These are phyloP conservation scores for Dipodascus albidus DNA, from an alignment of 805 yeast species.

Conservation along the genomic window DNA sequence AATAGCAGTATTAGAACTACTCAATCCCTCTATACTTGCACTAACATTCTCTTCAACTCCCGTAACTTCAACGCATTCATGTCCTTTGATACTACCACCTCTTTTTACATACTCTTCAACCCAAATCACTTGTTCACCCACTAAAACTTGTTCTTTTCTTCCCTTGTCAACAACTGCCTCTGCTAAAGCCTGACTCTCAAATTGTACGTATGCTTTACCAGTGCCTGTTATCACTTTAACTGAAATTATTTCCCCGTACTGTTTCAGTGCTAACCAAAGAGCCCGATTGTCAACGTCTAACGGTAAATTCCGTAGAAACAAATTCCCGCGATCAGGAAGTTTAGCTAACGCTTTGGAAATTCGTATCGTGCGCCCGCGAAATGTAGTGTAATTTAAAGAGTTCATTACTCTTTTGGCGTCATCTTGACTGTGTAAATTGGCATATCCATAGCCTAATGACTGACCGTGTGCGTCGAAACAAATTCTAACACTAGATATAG, in stretches of 20 bases:
- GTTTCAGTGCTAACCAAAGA: not conserved
- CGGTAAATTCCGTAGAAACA: not conserved
- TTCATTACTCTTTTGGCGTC: not conserved
- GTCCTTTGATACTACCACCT: not conserved
- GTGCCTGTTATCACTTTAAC: not conserved
- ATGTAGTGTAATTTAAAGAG: not conserved
- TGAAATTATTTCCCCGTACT: not conserved
- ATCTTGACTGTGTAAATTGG: not conserved
- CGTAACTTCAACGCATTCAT: no score
- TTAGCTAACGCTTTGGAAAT: not conserved
- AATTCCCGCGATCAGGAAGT: not conserved
- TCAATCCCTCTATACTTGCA: not conserved
- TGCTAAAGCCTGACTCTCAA: not conserved
- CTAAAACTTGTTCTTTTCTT: not conserved
- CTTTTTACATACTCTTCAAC: not conserved
- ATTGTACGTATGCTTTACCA: not conserved
- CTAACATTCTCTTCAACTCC: not conserved
- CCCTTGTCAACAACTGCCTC: not conserved
- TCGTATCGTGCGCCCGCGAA: not conserved
- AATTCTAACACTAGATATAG: not conserved
- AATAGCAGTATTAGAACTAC: not conserved
- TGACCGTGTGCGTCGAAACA: not conserved
- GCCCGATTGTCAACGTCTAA: not conserved
- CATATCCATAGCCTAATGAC: not conserved
- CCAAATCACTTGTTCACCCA: not conserved